Evolutionary conservation across 345 rosid genomes (phyloP).

Genomic region (Salix suchowensis): DNA sequence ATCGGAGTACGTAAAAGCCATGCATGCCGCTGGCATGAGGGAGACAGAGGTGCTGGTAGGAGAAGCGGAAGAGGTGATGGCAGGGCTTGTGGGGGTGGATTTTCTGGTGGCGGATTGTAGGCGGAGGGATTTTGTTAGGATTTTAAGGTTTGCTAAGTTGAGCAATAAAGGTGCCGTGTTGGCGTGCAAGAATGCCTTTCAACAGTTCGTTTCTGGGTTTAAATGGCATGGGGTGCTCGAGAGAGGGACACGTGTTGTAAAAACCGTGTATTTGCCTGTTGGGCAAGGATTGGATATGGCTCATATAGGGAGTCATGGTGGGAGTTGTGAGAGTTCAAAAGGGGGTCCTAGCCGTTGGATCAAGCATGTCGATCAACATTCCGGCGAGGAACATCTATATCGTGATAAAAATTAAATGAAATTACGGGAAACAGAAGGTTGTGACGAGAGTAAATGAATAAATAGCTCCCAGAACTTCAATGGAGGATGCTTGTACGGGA

Average conservation of each 20-base stretch:
- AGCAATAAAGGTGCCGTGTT: conserved; percentile 66
- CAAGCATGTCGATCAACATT: conserved; percentile 52
- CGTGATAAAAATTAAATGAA: conserved; percentile 16
- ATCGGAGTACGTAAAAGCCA: conserved; percentile 39
- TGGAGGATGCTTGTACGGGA: background rate
- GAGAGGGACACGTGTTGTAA: conserved; percentile 55
- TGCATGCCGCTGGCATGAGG: conserved; percentile 30
- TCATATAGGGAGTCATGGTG: conserved; percentile 43
- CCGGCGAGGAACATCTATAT: conserved; percentile 76
- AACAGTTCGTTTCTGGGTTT: conserved; percentile 37
- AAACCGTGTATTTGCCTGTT: conserved; percentile 65
- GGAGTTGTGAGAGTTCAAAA: conserved; percentile 13
- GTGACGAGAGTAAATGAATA: background rate
- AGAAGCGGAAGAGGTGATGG: conserved; percentile 55
- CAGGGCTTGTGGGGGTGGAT: conserved; percentile 48
- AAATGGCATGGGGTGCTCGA: conserved; percentile 53
- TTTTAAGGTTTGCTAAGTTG: conserved; percentile 57
- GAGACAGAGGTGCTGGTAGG: conserved; percentile 42
- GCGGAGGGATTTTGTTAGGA: conserved; percentile 48
- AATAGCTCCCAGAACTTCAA: background rate
- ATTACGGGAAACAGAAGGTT: background rate
- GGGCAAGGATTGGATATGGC: conserved; percentile 78
- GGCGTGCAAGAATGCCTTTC: conserved; percentile 66
- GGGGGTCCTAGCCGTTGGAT: conserved; percentile 64
- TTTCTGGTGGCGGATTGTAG: conserved; percentile 74